phyloP scores from a whole-genome alignment of 2,329 filamentous ascomycete genomes.

The Trichoderma oligosporum region DNA sequence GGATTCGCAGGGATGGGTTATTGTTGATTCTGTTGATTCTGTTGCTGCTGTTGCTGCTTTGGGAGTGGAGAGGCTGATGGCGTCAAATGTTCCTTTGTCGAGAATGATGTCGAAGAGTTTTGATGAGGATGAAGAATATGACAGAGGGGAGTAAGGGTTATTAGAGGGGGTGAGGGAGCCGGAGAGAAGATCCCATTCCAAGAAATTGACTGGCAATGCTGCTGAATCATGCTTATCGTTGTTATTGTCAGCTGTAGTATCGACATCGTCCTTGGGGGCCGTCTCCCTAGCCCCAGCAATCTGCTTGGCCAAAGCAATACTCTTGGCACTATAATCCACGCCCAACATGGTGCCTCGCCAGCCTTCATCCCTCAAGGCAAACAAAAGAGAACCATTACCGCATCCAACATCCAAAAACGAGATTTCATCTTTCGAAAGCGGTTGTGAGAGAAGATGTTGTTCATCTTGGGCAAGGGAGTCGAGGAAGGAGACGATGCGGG shows the following conservation, averaged over 20 bases:
- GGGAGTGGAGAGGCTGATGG: conserved; percentile 71
- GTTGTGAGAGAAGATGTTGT: conserved; percentile 24
- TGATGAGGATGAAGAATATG: neutral
- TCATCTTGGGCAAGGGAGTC: conserved; percentile 35
- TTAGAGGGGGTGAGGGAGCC: conserved; percentile 36
- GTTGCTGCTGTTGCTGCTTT: conserved; percentile 67
- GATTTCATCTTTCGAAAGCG: conserved; percentile 31
- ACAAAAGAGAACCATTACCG: conserved; percentile 89
- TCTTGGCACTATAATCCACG: conserved; percentile 79
- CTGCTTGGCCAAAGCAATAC: conserved; percentile 67
- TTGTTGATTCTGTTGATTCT: conserved; percentile 41
- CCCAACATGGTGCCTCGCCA: conserved; percentile 73
- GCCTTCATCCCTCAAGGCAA: conserved; percentile 62
- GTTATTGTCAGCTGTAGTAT: neutral
- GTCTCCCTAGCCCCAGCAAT: conserved; percentile 45
- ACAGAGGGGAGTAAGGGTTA: conserved; percentile 27
- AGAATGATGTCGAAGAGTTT: conserved; percentile 83
- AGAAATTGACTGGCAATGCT: conserved; percentile 38
- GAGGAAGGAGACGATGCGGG: conserved; percentile 71
- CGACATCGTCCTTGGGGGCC: neutral
- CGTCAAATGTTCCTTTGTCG: conserved; percentile 99
- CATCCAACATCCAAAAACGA: conserved; percentile 84
- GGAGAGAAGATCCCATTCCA: conserved; percentile 61
- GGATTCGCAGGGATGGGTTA: conserved; percentile 62
- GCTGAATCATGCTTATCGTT: neutral